Evolutionary conservation across 2,329 filamentous ascomycete genomes (phyloP).

Genomic region (Fusarium dimerum): DNA sequence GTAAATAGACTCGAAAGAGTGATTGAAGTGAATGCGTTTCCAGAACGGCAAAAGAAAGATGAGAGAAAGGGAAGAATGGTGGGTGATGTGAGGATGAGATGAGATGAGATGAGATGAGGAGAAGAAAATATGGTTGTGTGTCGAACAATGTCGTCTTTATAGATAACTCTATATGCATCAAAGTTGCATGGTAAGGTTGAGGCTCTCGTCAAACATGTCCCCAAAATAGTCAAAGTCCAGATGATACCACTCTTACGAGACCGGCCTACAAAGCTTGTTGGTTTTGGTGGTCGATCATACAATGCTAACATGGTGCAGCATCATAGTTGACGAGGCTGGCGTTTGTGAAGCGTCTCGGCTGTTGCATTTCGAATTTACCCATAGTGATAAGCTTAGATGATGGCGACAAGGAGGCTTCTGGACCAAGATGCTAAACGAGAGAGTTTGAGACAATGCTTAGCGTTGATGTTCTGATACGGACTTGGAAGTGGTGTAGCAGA

Average conservation of each 20-base stretch:
- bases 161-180: too few relatives aligned
- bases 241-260: neutral
- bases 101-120: slow-evolving; percentile 11
- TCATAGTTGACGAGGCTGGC: neutral
- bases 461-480: too few relatives aligned
- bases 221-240: neutral
- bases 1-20: slow-evolving; percentile 19
- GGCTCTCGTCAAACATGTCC: neutral
- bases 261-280: neutral
- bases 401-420: too few relatives aligned
- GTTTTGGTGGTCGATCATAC: neutral
- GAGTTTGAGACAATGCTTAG: too few relatives aligned
- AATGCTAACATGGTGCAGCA: neutral
- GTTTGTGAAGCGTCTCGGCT: neutral
- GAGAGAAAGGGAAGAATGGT: slow-evolving; percentile 8
- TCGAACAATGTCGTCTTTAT: slow-evolving; percentile 8
- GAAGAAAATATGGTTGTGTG: slow-evolving; percentile 10
- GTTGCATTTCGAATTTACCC: neutral
- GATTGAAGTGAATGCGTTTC: slow-evolving; percentile 32
- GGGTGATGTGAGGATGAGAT: slow-evolving; percentile 18
- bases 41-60: slow-evolving; percentile 29
- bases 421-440: too few relatives aligned
- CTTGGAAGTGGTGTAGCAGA: too few relatives aligned
- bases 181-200: neutral
- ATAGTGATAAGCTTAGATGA: neutral